phyloP scores from a whole-genome alignment of 306 rosid genomes.

The Vachellia pachyceras region DNA sequence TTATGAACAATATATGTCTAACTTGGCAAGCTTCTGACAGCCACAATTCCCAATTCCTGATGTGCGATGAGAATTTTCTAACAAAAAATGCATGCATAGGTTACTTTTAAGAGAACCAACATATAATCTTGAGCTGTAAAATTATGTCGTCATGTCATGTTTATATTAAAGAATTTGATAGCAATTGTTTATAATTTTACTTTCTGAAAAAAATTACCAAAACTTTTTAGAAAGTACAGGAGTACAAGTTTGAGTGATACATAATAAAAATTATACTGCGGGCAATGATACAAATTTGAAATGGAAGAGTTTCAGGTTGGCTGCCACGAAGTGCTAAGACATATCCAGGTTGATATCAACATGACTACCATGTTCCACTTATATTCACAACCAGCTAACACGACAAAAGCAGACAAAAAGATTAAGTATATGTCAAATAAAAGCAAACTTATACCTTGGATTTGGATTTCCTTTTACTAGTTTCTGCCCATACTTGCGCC shows the following conservation, averaged over 20 bases:
- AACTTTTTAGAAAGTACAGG: background rate
- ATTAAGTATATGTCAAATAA: conserved; percentile 15
- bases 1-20: background rate
- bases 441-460: conserved; percentile 68
- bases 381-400: conserved; percentile 13
- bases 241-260: conserved; percentile 1
- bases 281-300: conserved; percentile 23
- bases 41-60: conserved; percentile 7
- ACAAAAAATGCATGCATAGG: background rate
- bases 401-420: conserved; percentile 11
- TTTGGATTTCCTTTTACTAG: conserved; percentile 82
- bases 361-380: conserved; percentile 22
- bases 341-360: conserved; percentile 2
- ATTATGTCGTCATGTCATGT: background rate
- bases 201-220: background rate
- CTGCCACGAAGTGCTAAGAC: conserved; percentile 5
- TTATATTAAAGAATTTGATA: background rate
- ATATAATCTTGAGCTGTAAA: background rate
- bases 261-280: background rate
- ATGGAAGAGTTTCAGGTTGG: conserved; percentile 22
- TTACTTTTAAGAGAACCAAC: background rate
- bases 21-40: background rate
- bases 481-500: conserved; percentile 98
- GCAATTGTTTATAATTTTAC: background rate
- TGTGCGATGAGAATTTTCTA: background rate